Evolutionary conservation across 495 filamentous ascomycete species (phyloP), one percentile per base, ranked within the genome.

Genomic region (Achaetomiella virescens): DNA sequence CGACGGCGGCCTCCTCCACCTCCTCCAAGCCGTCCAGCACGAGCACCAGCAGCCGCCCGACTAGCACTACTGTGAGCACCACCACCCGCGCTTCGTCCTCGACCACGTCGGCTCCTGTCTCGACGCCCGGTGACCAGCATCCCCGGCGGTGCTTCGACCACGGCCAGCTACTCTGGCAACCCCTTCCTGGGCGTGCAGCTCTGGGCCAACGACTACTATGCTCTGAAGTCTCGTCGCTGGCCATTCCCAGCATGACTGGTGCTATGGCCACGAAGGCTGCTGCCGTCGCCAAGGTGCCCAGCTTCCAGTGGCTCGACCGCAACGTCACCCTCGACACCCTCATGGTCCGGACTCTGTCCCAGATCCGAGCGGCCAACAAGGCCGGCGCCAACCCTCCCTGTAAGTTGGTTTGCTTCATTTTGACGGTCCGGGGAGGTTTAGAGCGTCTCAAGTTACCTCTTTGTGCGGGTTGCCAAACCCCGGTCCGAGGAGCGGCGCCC

Each of bases 251-350:
- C 41, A 45, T 79, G 8, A 60, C 61, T 3, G 56, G 51, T 20
- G 38, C 63, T 44, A 56, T 81, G 69, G 72, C 70, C 22, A 59
- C 74, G 21, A 63, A 72, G 60, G 82, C 82, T 15, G 66, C 71
- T 14, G 67, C 72, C 44, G 85, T 84, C 37, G 87, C 84, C 43
- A 71, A 87, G 25, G 77, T 88, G n/a, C 84, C 83, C 41, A 83
- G 82, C 46, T 89, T 88, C 75, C 71, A 82, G 58, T 90, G 86
- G 86, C 74, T 88, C 38, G 82, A 85, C 68, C 70, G 69, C 31
- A 77, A 78, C 18, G 79, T 69, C 48, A 85, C 84, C 58, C 75
- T 86, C 11, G 74, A 79, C 40, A 80, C 75, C 21, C 81, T 85
- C 70, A 74, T 78, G 40, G 61, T 68, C 9, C 76, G 37, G 45